Conservation (phyloP, 2,329 filamentous ascomycete genomes). For the Nemania diffusa region DNA sequence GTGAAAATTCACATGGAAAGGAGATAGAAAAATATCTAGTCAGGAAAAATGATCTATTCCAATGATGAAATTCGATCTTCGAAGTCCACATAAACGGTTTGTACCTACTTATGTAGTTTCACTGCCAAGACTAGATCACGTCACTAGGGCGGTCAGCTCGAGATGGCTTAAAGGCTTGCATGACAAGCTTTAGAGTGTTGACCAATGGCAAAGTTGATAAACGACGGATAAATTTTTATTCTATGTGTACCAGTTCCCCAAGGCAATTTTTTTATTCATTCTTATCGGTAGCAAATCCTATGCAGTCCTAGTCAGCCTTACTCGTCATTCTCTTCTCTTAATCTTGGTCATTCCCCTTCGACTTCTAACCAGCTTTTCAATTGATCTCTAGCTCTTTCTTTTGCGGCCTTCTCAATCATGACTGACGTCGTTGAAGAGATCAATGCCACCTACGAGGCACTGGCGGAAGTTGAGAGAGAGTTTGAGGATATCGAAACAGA, state of each 20-base stretch:
- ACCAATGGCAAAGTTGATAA: slow-evolving; percentile 41
- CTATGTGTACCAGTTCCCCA: slow-evolving; percentile 11
- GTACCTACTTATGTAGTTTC: too few relatives aligned
- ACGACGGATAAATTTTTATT: slow-evolving; percentile 41
- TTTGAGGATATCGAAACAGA: slow-evolving; percentile 86
- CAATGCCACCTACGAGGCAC: slow-evolving; percentile 75
- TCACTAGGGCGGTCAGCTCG: slow-evolving; percentile 26
- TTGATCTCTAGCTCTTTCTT: background rate
- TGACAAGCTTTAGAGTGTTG: slow-evolving; percentile 6
- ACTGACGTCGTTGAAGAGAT: slow-evolving; percentile 34
- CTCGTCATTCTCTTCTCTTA: background rate
- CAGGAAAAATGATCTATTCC: too few relatives aligned
- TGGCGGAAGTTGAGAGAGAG: slow-evolving; percentile 82
- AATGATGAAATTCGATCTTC: too few relatives aligned
- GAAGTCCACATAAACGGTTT: too few relatives aligned
- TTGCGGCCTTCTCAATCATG: slow-evolving; percentile 31
- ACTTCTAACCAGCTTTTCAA: background rate
- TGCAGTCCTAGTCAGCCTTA: too few relatives aligned
- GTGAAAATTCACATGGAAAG: too few relatives aligned
- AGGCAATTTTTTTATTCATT: background rate
- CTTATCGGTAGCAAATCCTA: background rate
- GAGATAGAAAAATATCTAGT: too few relatives aligned
- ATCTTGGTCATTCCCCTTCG: background rate
- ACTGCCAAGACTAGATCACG: slow-evolving; percentile 31
- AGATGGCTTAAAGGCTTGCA: slow-evolving; percentile 17